phyloP scores from a whole-genome alignment of 306 rosid species.

The Canavalia gladiata region DNA sequence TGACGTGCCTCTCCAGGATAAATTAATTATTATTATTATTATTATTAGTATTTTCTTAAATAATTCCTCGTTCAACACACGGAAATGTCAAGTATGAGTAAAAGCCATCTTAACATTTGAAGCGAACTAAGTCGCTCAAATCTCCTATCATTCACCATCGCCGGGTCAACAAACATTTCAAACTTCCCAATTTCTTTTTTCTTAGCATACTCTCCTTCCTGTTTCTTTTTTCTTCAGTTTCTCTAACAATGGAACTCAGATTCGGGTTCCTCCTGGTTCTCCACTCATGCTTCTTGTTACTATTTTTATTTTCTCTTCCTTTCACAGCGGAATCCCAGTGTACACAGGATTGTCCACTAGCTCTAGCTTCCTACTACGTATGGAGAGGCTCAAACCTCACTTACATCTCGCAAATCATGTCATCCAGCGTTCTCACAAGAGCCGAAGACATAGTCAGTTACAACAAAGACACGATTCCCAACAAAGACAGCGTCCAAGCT shows the following conservation, averaged over 20 bases:
- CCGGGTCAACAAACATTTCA: too few species aligned
- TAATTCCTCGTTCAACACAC: too few species aligned
- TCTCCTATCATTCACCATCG: too few species aligned
- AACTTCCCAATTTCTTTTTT: too few species aligned
- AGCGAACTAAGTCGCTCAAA: too few species aligned
- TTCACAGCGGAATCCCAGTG: conserved; percentile 61
- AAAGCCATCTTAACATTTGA: too few species aligned
- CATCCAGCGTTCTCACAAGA: conserved; percentile 14
- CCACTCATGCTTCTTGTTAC: not conserved
- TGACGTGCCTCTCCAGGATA: too few species aligned
- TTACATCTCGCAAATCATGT: conserved; percentile 42
- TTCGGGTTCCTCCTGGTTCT: conserved; percentile 34
- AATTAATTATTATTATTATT: too few species aligned
- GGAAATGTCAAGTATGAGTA: too few species aligned
- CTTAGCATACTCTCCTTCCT: too few species aligned
- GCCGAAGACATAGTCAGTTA: conserved; percentile 54
- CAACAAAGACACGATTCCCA: conserved; percentile 58
- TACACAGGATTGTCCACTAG: conserved; percentile 55
- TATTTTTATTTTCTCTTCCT: conserved; percentile 25
- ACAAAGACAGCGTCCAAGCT: conserved; percentile 43
- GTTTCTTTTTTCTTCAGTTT: too few species aligned
- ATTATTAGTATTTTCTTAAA: too few species aligned
- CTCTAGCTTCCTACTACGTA: conserved; percentile 69
- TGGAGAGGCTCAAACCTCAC: conserved; percentile 41
- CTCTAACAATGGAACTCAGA: conserved; percentile 56